Percentiles rank a stretch among this genome's conserved stretches.
Conservation (phyloP, 2,329 filamentous ascomycete species). For the Amphichorda felina region DNA sequence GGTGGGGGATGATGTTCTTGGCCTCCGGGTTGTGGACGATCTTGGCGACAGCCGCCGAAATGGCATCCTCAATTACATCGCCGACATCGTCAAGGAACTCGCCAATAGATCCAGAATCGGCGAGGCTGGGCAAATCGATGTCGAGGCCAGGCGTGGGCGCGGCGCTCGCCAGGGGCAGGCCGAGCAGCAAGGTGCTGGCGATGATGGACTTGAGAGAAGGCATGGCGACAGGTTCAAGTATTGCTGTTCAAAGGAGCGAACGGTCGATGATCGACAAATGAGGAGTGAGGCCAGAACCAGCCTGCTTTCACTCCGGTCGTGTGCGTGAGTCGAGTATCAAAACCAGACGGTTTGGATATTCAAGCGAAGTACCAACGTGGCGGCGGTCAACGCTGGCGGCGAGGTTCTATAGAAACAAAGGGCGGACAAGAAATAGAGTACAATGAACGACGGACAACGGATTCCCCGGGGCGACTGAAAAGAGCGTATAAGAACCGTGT, state of each 20-base stretch:
- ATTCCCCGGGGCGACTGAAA: no score
- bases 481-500: no score
- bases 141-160: neutral
- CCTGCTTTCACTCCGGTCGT: no score
- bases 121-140: neutral
- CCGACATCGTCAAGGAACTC: neutral
- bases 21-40: conserved; percentile 34
- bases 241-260: neutral
- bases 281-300: conserved; percentile 3
- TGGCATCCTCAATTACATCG: conserved; percentile 5
- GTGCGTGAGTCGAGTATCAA: no score
- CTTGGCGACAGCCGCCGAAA: conserved; percentile 6
- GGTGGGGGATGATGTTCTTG: conserved; percentile 36
- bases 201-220: conserved; percentile 2
- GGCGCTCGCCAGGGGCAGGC: conserved; percentile 2
- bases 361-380: no score
- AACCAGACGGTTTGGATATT: no score
- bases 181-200: conserved; percentile 2
- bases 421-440: no score
- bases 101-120: neutral
- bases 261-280: neutral
- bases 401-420: no score
- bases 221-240: conserved; percentile 1
- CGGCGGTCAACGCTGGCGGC: no score
- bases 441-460: no score